These are phyloP conservation scores for Dichotomopilus funicola DNA, from an alignment of 2,329 filamentous ascomycete species.

Conservation along the genomic window DNA sequence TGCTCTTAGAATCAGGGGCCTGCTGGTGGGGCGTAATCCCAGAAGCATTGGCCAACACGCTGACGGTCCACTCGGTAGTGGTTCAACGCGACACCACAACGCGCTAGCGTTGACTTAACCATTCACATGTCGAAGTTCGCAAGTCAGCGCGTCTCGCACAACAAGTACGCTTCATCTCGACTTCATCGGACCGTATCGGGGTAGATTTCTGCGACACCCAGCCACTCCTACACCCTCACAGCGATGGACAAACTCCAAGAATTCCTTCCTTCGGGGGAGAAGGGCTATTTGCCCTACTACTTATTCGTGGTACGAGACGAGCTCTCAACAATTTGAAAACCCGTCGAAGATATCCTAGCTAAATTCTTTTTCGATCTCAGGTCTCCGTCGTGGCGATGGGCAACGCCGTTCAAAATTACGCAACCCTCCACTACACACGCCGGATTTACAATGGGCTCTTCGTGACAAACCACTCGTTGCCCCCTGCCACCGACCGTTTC, in stretches of 20 bases:
- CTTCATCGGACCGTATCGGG: too few relatives aligned
- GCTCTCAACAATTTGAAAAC: neutral
- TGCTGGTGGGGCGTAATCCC: constrained; percentile 6
- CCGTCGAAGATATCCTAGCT: neutral
- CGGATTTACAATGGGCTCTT: constrained; percentile 73
- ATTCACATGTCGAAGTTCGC: too few relatives aligned
- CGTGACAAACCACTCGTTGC: constrained; percentile 43
- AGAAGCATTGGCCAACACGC: neutral
- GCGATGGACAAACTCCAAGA: constrained; percentile 41
- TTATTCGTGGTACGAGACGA: constrained; percentile 45
- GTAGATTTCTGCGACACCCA: neutral
- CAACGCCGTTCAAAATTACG: constrained; percentile 81
- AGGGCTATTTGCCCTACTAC: constrained; percentile 54
- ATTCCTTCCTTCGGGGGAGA: constrained; percentile 41
- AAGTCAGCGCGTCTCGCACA: too few relatives aligned
- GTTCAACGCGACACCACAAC: too few relatives aligned
- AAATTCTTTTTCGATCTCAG: constrained; percentile 38
- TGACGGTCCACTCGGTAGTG: too few relatives aligned
- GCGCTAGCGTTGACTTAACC: too few relatives aligned
- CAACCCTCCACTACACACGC: constrained; percentile 73
- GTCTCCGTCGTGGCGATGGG: constrained; percentile 74
- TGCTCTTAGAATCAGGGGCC: neutral
- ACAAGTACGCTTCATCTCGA: too few relatives aligned
- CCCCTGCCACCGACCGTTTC: constrained; percentile 34
- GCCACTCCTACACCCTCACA: neutral